phyloP scores from a whole-genome alignment of 257 asterid genomes.

The Nicotiana otophora region DNA sequence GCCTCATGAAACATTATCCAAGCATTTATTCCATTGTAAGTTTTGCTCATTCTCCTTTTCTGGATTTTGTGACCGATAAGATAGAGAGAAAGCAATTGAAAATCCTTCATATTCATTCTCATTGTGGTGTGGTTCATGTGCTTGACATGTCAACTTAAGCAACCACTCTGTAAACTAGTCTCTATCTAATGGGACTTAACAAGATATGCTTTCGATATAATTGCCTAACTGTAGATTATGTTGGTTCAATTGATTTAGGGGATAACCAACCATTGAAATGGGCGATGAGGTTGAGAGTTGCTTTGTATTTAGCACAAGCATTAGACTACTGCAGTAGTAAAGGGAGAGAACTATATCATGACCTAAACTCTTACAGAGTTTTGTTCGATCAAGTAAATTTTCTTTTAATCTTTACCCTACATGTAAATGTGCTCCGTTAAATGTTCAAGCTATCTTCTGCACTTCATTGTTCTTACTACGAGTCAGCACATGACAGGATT shows the following conservation, averaged over 20 bases:
- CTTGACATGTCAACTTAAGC: background rate
- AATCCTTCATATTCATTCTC: background rate
- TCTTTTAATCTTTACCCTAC: background rate
- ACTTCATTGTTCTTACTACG: background rate
- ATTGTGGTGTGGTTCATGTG: background rate
- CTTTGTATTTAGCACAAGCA: conserved; percentile 46
- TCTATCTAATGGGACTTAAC: background rate
- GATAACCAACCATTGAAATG: conserved; percentile 42
- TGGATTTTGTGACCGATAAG: background rate
- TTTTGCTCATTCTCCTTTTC: background rate
- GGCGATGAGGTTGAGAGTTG: conserved; percentile 48
- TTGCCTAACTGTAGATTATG: background rate
- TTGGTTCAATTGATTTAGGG: conserved; percentile 24
- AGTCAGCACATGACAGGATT: conserved; percentile 25
- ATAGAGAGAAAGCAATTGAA: background rate
- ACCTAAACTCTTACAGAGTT: conserved; percentile 44
- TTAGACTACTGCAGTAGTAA: conserved; percentile 44
- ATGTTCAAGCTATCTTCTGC: conserved; percentile 4
- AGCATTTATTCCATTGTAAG: conserved; percentile 46
- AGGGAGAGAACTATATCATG: conserved; percentile 46
- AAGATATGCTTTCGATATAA: background rate
- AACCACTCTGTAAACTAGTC: background rate
- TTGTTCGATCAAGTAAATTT: conserved; percentile 38
- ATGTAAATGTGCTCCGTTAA: background rate
- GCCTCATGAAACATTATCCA: conserved; percentile 45